Percentiles rank a stretch among this genome's conserved stretches.
These are phyloP conservation scores for Fusarium torreyae DNA, from an alignment of 2,329 filamentous ascomycete genomes.

Conservation along the genomic window DNA sequence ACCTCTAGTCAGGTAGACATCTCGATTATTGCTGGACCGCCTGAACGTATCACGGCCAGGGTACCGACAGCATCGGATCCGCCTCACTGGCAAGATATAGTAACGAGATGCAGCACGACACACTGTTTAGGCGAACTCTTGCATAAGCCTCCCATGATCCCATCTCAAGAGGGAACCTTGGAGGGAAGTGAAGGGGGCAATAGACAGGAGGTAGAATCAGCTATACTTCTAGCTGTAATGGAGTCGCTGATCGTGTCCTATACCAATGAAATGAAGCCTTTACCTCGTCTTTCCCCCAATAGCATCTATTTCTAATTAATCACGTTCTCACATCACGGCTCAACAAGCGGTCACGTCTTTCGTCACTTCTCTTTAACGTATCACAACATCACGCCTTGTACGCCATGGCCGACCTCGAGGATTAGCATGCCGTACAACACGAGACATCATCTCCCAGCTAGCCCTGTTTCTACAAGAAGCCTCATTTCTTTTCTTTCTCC, in stretches of 20 bases:
- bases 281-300: too few species aligned
- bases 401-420: conserved; percentile 26
- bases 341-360: conserved; percentile 38
- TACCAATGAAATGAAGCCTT: not conserved
- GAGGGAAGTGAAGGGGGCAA: too few species aligned
- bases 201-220: too few species aligned
- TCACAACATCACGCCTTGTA: conserved; percentile 32
- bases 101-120: conserved; percentile 40
- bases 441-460: conserved; percentile 7
- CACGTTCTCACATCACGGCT: conserved; percentile 1
- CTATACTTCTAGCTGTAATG: too few species aligned
- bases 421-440: conserved; percentile 29
- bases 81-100: conserved; percentile 43
- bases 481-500: conserved; percentile 5
- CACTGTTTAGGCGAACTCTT: conserved; percentile 45
- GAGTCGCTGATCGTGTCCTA: too few species aligned
- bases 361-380: conserved; percentile 28
- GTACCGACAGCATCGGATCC: conserved; percentile 46
- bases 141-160: conserved; percentile 25
- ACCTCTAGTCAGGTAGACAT: too few species aligned
- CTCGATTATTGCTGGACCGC: too few species aligned
- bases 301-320: not conserved
- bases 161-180: not conserved
- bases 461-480: conserved; percentile 15
- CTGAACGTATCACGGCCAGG: conserved; percentile 41